These are phyloP conservation scores for Lipomyces lipofer DNA, from an alignment of 805 yeast species.

Conservation along the genomic window DNA sequence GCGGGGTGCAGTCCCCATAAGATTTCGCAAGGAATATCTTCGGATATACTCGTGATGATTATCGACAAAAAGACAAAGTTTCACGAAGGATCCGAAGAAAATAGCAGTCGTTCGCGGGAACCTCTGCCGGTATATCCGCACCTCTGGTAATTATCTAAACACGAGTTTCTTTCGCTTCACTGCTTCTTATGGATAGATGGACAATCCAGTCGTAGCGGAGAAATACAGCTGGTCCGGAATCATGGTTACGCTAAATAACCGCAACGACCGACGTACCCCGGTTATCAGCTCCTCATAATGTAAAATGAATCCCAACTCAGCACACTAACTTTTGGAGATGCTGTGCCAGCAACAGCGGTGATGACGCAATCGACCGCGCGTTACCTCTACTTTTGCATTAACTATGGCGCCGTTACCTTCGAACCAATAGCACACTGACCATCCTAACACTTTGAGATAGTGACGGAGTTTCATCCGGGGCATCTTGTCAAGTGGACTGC, in stretches of 20 bases:
- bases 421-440: background rate
- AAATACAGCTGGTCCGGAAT: too few relatives aligned
- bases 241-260: too few relatives aligned
- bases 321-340: background rate
- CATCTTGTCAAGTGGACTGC: background rate
- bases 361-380: too few relatives aligned
- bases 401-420: too few relatives aligned
- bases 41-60: background rate
- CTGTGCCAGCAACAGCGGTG: background rate
- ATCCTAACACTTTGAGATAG: background rate
- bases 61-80: background rate
- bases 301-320: background rate
- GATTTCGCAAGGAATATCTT: background rate
- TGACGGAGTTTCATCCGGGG: background rate
- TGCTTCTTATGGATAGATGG: too few relatives aligned
- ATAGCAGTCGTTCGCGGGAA: too few relatives aligned
- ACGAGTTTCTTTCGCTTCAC: too few relatives aligned
- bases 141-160: too few relatives aligned
- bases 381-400: too few relatives aligned
- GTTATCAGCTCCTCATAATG: background rate
- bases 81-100: too few relatives aligned
- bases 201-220: too few relatives aligned
- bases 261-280: background rate
- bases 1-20: background rate
- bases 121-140: too few relatives aligned